Percentiles rank a stretch among this genome's conserved stretches.
phyloP scores from a whole-genome alignment of 768 basidiomycete species.

The Tulasnella sp. region DNA sequence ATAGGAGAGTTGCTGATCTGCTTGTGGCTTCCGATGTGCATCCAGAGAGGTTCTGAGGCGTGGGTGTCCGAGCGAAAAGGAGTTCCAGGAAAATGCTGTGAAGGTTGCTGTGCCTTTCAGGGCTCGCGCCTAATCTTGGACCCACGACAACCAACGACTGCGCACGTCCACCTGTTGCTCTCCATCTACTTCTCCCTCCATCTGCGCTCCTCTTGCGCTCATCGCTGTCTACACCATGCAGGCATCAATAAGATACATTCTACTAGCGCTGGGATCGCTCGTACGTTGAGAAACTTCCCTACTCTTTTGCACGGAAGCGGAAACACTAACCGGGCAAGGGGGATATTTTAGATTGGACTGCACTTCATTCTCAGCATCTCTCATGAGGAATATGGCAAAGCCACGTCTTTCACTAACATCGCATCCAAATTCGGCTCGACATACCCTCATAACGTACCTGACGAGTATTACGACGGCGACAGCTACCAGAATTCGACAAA shows the following conservation, averaged over 20 bases:
- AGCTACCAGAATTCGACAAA: conserved; percentile 41
- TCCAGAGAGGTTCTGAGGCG: not conserved
- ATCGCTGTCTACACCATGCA: conserved; percentile 42
- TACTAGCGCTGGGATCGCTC: conserved; percentile 47
- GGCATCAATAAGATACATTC: conserved; percentile 59
- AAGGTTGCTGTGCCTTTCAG: not conserved
- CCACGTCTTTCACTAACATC: conserved; percentile 48
- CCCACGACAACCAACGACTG: not conserved
- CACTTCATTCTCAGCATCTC: conserved; percentile 56
- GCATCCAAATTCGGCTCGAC: conserved; percentile 29
- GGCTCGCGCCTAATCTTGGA: not conserved
- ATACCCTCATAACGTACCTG: conserved; percentile 59
- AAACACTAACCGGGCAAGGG: conserved; percentile 28
- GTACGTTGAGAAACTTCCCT: conserved; percentile 40
- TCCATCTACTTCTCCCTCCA: not conserved
- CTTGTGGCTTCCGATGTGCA: no score
- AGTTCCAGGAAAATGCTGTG: not conserved
- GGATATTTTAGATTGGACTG: conserved; percentile 47
- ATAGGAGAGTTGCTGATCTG: not conserved
- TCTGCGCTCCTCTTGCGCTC: not conserved
- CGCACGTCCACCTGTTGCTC: conserved; percentile 5
- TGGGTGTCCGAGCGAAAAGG: not conserved
- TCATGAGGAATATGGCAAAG: conserved; percentile 48
- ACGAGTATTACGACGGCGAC: conserved; percentile 48
- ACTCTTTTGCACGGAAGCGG: not conserved